A percentile compares a stretch with the other conserved stretches of the same genome.
Conservation (phyloP, 768 basidiomycete species). For the Suillus luteus region DNA sequence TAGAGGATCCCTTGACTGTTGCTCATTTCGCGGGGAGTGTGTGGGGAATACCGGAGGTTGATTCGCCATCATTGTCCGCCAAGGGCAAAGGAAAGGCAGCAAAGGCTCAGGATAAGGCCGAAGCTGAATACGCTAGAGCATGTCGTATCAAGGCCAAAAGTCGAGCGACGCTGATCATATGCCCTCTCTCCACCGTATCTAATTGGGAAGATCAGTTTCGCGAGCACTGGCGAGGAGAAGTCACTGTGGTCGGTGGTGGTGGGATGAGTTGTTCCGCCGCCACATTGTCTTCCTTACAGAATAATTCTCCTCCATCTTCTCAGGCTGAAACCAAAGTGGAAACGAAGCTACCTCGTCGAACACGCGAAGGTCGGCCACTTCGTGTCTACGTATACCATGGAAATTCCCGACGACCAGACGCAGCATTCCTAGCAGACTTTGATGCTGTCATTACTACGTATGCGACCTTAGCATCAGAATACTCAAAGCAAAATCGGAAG, state of each 20-base stretch:
- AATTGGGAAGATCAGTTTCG: constrained; percentile 99
- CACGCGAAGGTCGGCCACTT: constrained; percentile 54
- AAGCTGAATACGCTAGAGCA: constrained; percentile 67
- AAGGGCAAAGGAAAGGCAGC: constrained; percentile 71
- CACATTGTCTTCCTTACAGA: constrained; percentile 35
- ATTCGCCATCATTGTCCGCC: constrained; percentile 33
- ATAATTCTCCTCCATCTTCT: constrained; percentile 35
- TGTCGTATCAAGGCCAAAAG: constrained; percentile 81
- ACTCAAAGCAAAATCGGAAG: constrained; percentile 82
- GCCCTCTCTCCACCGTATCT: constrained; percentile 93
- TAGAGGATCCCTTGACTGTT: constrained; percentile 40
- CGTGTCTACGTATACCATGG: constrained; percentile 97
- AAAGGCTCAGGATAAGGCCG: constrained; percentile 67
- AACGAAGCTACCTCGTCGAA: constrained; percentile 34
- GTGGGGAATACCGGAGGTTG: constrained; percentile 77
- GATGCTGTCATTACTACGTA: constrained; percentile 98
- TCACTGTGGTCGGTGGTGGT: constrained; percentile 81
- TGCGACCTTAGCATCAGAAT: constrained; percentile 93
- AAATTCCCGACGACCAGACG: constrained; percentile 80
- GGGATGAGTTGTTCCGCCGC: constrained; percentile 37
- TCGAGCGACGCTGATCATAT: constrained; percentile 93
- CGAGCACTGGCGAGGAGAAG: constrained; percentile 94
- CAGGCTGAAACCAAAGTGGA: constrained; percentile 30
- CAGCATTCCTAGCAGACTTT: constrained; percentile 87
- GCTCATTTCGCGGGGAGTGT: constrained; percentile 76